A percentile compares a stretch with the other conserved stretches of the same genome.
phyloP scores from a whole-genome alignment of 1,284 basidiomycete genomes.

The Ustilago trichophora region DNA sequence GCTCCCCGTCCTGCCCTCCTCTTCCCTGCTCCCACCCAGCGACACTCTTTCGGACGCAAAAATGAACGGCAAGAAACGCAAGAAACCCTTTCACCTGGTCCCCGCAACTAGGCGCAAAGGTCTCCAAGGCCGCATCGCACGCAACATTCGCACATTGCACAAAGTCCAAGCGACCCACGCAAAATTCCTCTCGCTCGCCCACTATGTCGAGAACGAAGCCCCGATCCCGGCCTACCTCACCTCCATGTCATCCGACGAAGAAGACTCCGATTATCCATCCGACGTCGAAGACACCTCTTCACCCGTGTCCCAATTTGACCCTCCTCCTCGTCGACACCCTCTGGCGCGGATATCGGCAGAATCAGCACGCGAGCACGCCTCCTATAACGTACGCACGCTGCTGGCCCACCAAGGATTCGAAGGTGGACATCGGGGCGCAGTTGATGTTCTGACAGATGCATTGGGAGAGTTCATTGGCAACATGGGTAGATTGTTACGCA shows the following conservation, averaged over 20 bases:
- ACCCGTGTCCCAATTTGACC: no score
- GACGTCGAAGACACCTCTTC: constrained; percentile 34
- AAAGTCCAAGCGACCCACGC: constrained; percentile 58
- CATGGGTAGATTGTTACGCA: constrained; percentile 84
- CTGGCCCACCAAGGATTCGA: constrained; percentile 64
- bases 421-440: constrained; percentile 68
- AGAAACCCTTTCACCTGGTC: constrained; percentile 30
- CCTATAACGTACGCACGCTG: constrained; percentile 48
- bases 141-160: constrained; percentile 57
- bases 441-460: constrained; percentile 83
- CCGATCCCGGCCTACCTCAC: constrained; percentile 59
- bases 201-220: constrained; percentile 57
- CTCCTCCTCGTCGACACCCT: constrained; percentile 6
- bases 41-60: neutral
- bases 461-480: constrained; percentile 83
- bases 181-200: constrained; percentile 57
- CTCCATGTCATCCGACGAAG: constrained; percentile 55
- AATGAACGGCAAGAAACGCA: constrained; percentile 15
- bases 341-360: constrained; percentile 21
- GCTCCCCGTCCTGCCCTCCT: constrained; percentile 40
- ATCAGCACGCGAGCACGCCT: constrained; percentile 42
- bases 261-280: constrained; percentile 54
- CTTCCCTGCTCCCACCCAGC: neutral
- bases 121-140: constrained; percentile 47
- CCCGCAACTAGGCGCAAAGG: constrained; percentile 47